Evolutionary conservation across 2,329 filamentous ascomycete genomes (phyloP).

Genomic region (Purpureocillium takamizusanense): DNA sequence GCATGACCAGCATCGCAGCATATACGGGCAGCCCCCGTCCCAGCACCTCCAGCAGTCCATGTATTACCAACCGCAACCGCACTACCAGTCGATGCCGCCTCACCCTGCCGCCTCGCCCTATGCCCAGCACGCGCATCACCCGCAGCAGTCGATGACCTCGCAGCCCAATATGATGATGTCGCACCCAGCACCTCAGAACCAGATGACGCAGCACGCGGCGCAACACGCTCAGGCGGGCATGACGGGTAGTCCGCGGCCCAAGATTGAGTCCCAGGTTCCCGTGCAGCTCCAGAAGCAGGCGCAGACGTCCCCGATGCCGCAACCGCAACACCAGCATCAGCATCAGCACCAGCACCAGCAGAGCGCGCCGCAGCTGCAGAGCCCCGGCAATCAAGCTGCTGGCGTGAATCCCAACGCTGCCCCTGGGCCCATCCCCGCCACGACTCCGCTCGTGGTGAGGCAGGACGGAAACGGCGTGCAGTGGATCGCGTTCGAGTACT

Average conservation of each 20-base stretch:
- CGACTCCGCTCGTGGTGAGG: slow-evolving; percentile 84
- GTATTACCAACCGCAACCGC: slow-evolving; percentile 59
- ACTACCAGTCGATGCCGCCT: slow-evolving; percentile 58
- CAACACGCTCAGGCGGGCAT: slow-evolving; percentile 46
- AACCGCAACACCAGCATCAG: slow-evolving; percentile 24
- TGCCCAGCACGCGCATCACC: slow-evolving; percentile 44
- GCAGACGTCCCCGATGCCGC: slow-evolving; percentile 31
- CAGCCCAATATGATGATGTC: slow-evolving; percentile 61
- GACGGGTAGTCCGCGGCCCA: slow-evolving; percentile 52
- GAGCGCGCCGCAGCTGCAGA: slow-evolving; percentile 28
- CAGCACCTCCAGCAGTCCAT: slow-evolving; percentile 74
- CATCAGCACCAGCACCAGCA: slow-evolving; percentile 25
- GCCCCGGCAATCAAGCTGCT: slow-evolving; percentile 23
- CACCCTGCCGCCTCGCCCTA: slow-evolving; percentile 54
- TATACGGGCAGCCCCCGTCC: slow-evolving; percentile 73
- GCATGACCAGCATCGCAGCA: slow-evolving; percentile 80
- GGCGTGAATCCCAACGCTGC: slow-evolving; percentile 83
- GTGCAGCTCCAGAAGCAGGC: slow-evolving; percentile 50
- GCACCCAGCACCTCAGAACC: slow-evolving; percentile 47
- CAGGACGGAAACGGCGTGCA: slow-evolving; percentile 96
- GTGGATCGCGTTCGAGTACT: slow-evolving; percentile 99
- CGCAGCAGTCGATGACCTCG: slow-evolving; percentile 50
- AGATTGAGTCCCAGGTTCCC: slow-evolving; percentile 54
- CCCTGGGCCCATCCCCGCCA: slow-evolving; percentile 92
- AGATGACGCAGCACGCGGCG: slow-evolving; percentile 48